Evolutionary conservation across 371 early-diverging fungal genomes (phyloP).

Genomic region (Saksenaea vasiformis): DNA sequence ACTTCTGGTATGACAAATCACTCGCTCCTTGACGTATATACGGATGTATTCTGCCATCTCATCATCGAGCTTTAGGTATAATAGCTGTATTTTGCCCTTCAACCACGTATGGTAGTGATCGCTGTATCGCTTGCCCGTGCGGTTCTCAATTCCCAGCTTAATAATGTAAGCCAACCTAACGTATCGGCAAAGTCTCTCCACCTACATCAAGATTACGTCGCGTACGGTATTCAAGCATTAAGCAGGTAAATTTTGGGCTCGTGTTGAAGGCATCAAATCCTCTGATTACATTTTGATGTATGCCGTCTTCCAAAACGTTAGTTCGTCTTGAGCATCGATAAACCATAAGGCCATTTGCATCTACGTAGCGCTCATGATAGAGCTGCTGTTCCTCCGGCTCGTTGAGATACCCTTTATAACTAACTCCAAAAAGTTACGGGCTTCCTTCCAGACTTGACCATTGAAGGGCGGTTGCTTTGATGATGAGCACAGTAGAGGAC

Average conservation of each 20-base stretch:
- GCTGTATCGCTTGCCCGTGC: too few species aligned
- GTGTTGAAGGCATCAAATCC: background rate
- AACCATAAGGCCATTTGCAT: background rate
- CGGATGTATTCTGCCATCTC: too few species aligned
- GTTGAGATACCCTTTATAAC: background rate
- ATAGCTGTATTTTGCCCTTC: too few species aligned
- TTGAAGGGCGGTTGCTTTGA: background rate
- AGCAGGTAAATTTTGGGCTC: background rate
- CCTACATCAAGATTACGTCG: too few species aligned
- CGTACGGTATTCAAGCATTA: background rate
- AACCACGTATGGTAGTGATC: too few species aligned
- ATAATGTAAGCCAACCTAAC: too few species aligned
- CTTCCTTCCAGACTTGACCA: background rate
- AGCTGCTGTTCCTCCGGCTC: background rate
- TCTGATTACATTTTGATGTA: constrained; percentile 4
- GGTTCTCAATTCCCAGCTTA: too few species aligned
- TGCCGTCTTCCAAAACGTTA: background rate
- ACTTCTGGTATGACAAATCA: too few species aligned
- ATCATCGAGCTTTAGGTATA: too few species aligned
- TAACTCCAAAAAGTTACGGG: background rate
- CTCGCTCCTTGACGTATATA: too few species aligned
- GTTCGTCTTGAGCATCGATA: background rate
- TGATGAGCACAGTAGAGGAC: background rate
- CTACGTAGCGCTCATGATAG: background rate
- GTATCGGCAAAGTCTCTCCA: too few species aligned